Conservation (phyloP, 2,329 filamentous ascomycete species). For the Calonectria pseudoturangicola region DNA sequence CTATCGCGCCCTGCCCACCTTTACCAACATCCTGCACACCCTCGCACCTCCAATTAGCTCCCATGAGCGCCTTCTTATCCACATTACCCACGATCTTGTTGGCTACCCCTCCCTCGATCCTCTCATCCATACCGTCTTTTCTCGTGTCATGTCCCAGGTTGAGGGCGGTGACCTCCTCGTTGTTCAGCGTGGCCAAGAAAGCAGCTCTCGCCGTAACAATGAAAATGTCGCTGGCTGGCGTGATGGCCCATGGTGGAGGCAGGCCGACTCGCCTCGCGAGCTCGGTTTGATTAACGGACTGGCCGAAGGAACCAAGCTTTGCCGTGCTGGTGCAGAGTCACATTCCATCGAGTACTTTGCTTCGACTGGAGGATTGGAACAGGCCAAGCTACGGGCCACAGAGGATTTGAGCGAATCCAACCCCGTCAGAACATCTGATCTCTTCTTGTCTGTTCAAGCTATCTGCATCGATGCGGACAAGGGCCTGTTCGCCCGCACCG, state of each 20-base stretch:
- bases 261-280: constrained; percentile 80
- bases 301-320: constrained; percentile 92
- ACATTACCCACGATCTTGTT: constrained; percentile 96
- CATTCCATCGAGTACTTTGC: constrained; percentile 92
- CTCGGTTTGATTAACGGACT: constrained; percentile 87
- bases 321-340: constrained; percentile 89
- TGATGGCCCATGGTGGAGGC: constrained; percentile 97
- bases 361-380: constrained; percentile 84
- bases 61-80: constrained; percentile 96
- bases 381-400: constrained; percentile 85
- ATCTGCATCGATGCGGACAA: constrained; percentile 79
- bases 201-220: constrained; percentile 78
- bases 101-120: constrained; percentile 97
- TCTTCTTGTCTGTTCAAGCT: constrained; percentile 97
- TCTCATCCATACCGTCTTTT: constrained; percentile 92
- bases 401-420: constrained; percentile 89
- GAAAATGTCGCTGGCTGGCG: constrained; percentile 83
- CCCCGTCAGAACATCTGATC: constrained; percentile 92
- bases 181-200: constrained; percentile 93
- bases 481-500: constrained; percentile 79
- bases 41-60: constrained; percentile 97
- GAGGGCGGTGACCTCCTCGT: constrained; percentile 97
- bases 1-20: constrained; percentile 92
- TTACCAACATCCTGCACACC: constrained; percentile 95
- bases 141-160: constrained; percentile 98